Evolutionary conservation across 139 green algal genomes (phyloP).

Genomic region (Deuterostichococcus epilithicus): DNA sequence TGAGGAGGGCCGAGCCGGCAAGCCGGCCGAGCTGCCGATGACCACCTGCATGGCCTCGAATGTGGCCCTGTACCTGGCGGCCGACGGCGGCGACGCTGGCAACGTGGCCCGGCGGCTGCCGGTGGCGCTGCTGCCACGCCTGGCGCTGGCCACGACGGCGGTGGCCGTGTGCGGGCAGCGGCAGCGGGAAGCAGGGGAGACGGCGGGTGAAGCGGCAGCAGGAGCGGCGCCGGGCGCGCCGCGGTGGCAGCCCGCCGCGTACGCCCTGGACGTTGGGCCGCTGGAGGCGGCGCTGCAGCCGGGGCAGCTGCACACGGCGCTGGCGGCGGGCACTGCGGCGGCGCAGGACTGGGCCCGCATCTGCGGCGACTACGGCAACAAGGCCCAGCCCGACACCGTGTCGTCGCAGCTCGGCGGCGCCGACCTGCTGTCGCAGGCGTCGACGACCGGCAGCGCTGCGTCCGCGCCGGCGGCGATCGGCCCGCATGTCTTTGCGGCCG

Average conservation of each 20-base stretch:
- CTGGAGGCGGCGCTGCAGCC: constrained; percentile 19
- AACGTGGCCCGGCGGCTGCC: constrained; percentile 15
- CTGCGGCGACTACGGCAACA: background rate
- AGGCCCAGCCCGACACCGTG: background rate
- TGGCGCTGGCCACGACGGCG: constrained; percentile 3
- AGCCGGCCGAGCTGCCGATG: background rate
- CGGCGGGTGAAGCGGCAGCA: background rate
- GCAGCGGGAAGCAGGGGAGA: background rate
- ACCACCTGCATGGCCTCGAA: background rate
- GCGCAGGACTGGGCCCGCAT: background rate
- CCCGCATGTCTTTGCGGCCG: no score
- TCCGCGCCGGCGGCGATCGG: background rate
- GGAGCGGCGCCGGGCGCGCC: background rate
- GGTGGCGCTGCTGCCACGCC: constrained; percentile 15
- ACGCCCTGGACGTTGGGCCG: background rate
- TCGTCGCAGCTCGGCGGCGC: background rate
- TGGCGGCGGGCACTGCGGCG: background rate
- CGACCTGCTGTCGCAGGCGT: background rate
- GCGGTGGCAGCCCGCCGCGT: background rate
- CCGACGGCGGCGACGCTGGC: background rate
- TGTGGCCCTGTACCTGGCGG: constrained; percentile 8
- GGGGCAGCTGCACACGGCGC: constrained; percentile 23
- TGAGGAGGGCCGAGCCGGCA: background rate
- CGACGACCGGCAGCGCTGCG: background rate
- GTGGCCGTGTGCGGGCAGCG: background rate